A percentile compares a stretch with the other conserved stretches of the same genome.
Conservation (phyloP, 495 filamentous ascomycete genomes). For the Daldinia childiae region DNA sequence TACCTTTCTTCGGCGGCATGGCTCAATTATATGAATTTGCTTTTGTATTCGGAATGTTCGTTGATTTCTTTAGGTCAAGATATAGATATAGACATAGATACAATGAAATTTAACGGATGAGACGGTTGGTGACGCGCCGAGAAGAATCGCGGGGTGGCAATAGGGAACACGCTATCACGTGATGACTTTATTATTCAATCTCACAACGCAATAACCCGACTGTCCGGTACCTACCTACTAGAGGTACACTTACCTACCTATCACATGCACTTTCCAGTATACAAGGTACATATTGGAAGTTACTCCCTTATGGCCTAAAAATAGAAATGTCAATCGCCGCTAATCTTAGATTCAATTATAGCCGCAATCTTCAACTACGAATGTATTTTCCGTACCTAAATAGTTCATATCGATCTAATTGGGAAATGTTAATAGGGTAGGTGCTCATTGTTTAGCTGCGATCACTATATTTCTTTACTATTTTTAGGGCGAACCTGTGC, state of each 20-base stretch:
- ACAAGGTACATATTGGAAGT: too few species aligned
- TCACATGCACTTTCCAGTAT: too few species aligned
- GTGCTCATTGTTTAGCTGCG: not conserved
- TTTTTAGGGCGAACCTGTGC: not conserved
- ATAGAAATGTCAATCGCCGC: not conserved
- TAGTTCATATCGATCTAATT: not conserved
- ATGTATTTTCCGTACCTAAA: not conserved
- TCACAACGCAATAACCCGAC: too few species aligned
- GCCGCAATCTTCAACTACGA: not conserved
- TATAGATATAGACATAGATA: not conserved
- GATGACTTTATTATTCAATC: not conserved
- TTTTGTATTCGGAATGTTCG: not conserved
- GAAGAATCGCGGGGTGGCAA: conserved; percentile 13
- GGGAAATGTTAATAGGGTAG: not conserved
- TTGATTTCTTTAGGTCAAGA: conserved; percentile 1
- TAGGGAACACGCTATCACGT: conserved; percentile 37
- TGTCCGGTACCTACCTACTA: too few species aligned
- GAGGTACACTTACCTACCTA: too few species aligned
- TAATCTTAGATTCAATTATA: not conserved
- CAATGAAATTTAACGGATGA: not conserved
- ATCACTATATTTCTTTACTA: not conserved
- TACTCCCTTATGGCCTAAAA: not conserved
- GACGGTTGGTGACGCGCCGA: conserved; percentile 30
- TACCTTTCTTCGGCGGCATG: conserved; percentile 44
- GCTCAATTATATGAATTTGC: not conserved